Evolutionary conservation across 2,329 filamentous ascomycete species (phyloP), one percentile per base, ranked within the genome.

Genomic region (Fusarium newnesense): DNA sequence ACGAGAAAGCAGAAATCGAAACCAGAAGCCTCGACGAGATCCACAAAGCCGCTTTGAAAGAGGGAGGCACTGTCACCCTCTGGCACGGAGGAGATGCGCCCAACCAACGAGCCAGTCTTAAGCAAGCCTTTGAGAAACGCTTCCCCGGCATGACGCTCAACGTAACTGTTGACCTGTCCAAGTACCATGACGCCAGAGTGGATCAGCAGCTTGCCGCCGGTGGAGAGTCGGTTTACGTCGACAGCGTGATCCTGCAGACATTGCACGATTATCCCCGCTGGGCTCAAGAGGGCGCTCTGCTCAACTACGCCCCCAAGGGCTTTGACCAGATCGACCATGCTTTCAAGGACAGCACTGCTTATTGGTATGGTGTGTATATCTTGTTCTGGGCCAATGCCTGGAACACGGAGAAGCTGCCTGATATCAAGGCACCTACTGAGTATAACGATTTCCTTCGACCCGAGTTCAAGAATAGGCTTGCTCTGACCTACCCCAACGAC

Each of bases 401-500:
- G 66, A 75, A 81, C 7, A 83, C 80, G 64, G 56, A 74, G 2
- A 76, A 76, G 69, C 76, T 84, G 2, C 66, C 61, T 2, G 80
- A 81, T 16, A 76, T 80, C 32, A 74, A 75, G 21, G 64, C 81
- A 0, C 82, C 83, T 0, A 4, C 44, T 9, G 80, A 77, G 8
- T 89, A 81, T 59, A 71, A 79, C 2, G 85, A 87, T 66, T 84
- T 82, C 60, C 76, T 86, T 6, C 80, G 83, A 12, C 86, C 87
- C 0, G 83, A 86, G 64, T 87, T 84, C 79, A 89, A 89, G 78
- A 79, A 85, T 67, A 88, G 87, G 76, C 79, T 89, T 9, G 85
- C 85, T 5, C 75, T 89, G 16, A 88, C 87, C 1, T 89, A 89
- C 63, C 88, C 88, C 15, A 88, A 89, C 66, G 88, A 89, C 44